These are phyloP conservation scores for Aureobasidium lini DNA, from an alignment of 2,329 filamentous ascomycete species.

Conservation along the genomic window DNA sequence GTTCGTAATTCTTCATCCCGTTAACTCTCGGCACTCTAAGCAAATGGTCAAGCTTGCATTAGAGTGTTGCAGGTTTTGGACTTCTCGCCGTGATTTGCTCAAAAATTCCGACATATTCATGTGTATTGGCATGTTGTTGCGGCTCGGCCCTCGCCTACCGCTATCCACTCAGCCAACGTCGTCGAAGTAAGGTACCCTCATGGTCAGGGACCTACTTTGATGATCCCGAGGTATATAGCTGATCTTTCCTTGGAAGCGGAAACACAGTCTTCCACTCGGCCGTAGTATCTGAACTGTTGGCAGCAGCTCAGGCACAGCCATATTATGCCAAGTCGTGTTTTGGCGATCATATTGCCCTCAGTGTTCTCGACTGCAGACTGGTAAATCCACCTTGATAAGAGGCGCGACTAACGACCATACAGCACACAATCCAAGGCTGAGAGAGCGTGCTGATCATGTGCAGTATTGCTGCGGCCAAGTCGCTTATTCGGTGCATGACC, in stretches of 20 bases:
- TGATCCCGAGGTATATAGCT: background rate
- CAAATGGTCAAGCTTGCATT: background rate
- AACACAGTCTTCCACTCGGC: background rate
- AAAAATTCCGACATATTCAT: background rate
- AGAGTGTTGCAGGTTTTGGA: background rate
- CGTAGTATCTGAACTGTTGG: background rate
- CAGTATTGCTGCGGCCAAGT: background rate
- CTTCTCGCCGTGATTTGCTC: slow-evolving; percentile 1
- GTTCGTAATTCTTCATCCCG: background rate
- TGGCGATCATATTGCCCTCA: background rate
- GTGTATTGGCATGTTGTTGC: background rate
- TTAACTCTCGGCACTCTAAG: slow-evolving; percentile 1
- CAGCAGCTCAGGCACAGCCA: background rate
- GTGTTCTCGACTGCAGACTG: background rate
- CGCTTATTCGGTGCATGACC: background rate
- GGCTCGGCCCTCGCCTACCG: slow-evolving; percentile 3
- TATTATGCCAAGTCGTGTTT: background rate
- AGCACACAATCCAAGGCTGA: background rate
- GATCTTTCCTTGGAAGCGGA: background rate
- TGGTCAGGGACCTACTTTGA: background rate
- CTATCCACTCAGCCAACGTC: background rate
- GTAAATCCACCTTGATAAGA: background rate
- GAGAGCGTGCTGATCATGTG: background rate
- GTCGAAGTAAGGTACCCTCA: background rate
- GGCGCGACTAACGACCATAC: background rate